phyloP scores from a whole-genome alignment of 1,284 basidiomycete genomes.

The Boletus albobrunnescens region DNA sequence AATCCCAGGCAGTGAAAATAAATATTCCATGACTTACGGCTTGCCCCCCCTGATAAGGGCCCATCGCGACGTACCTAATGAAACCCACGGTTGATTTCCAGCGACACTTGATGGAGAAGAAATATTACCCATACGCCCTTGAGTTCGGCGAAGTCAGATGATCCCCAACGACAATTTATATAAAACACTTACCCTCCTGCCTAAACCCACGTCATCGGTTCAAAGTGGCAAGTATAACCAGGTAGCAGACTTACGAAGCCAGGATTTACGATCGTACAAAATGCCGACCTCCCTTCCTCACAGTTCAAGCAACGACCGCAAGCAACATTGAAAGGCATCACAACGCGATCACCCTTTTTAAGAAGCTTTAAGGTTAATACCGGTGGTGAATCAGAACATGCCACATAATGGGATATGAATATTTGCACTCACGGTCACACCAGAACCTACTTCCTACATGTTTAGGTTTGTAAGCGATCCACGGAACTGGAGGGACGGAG shows the following conservation, averaged over 20 bases:
- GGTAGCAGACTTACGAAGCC: not conserved
- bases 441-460: constrained; percentile 4
- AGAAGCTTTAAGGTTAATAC: constrained; percentile 31
- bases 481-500: not conserved
- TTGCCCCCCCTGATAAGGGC: not conserved
- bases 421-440: constrained; percentile 1
- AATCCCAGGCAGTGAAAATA: not conserved
- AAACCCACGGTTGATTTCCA: not conserved
- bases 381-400: not conserved
- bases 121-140: not conserved
- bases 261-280: constrained; percentile 18
- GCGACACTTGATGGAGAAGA: not conserved
- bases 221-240: not conserved
- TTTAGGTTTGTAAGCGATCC: not conserved
- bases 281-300: constrained; percentile 47
- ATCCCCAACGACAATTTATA: not conserved
- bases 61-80: not conserved
- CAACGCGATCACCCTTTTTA: constrained; percentile 49
- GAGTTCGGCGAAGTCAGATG: not conserved
- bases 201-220: not conserved
- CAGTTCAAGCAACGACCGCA: constrained; percentile 54
- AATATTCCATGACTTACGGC: not conserved
- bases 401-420: not conserved
- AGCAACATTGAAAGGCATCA: constrained; percentile 56
- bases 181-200: not conserved